Conservation (phyloP, 2,329 filamentous ascomycete genomes). For the Stachybotrys elegans region DNA sequence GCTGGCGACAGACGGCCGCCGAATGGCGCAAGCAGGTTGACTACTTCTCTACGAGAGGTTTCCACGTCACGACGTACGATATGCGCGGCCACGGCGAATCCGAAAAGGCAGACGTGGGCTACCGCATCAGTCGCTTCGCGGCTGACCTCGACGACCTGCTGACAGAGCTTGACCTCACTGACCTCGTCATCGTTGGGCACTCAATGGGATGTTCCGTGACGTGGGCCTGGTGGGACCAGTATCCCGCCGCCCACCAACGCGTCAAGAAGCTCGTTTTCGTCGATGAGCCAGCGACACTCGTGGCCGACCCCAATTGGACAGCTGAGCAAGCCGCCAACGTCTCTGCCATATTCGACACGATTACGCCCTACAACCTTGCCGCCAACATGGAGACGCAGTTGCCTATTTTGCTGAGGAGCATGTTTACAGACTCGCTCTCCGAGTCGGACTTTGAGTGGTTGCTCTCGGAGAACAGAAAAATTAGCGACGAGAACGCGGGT, state of each 20-base stretch:
- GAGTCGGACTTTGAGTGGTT: slow-evolving; percentile 19
- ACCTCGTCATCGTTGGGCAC: slow-evolving; percentile 26
- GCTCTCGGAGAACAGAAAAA: slow-evolving; percentile 17
- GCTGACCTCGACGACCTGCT: slow-evolving; percentile 22
- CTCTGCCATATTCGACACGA: slow-evolving; percentile 15
- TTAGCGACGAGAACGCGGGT: slow-evolving; percentile 16
- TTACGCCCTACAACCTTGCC: slow-evolving; percentile 11
- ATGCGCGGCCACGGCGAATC: slow-evolving; percentile 28
- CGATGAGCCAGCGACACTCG: slow-evolving; percentile 21
- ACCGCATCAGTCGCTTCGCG: slow-evolving; percentile 21
- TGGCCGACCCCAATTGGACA: slow-evolving; percentile 21
- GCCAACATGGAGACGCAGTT: slow-evolving; percentile 11
- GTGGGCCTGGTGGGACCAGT: slow-evolving; percentile 27
- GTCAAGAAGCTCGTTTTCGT: slow-evolving; percentile 21
- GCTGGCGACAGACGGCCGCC: slow-evolving; percentile 25
- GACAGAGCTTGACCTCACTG: slow-evolving; percentile 20
- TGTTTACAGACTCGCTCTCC: slow-evolving; percentile 17
- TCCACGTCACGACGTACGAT: slow-evolving; percentile 25
- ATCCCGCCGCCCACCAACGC: slow-evolving; percentile 14
- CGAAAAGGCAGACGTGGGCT: slow-evolving; percentile 23
- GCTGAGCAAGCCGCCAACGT: slow-evolving; percentile 13
- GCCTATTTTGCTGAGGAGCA: slow-evolving; percentile 12
- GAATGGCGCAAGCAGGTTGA: slow-evolving; percentile 24
- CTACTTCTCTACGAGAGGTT: slow-evolving; percentile 19
- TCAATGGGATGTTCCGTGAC: slow-evolving; percentile 27